phyloP scores from a whole-genome alignment of 805 yeast genomes.

The Candida sanyiensis region DNA sequence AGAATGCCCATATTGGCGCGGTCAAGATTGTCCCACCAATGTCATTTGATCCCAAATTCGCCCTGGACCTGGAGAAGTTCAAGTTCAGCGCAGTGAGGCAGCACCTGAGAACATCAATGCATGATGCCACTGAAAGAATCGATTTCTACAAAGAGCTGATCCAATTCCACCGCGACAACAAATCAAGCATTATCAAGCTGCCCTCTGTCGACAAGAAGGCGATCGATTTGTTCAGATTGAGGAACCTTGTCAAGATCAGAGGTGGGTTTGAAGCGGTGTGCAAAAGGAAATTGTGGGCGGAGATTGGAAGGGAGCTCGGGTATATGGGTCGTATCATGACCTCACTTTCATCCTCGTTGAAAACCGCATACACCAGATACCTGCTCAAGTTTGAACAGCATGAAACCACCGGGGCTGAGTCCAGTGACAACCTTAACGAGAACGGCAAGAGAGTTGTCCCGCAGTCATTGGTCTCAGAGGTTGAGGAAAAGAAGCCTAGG shows the following conservation, averaged over 20 bases:
- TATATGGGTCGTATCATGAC: slow-evolving; percentile 68
- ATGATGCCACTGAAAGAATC: slow-evolving; percentile 38
- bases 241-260: slow-evolving; percentile 49
- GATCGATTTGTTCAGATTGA: slow-evolving; percentile 56
- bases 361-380: slow-evolving; percentile 49
- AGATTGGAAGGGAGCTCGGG: slow-evolving; percentile 75
- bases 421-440: slow-evolving; percentile 8
- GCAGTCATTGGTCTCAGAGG: not conserved
- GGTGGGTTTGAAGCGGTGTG: slow-evolving; percentile 70
- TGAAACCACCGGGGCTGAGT: not conserved
- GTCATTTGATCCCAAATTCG: slow-evolving; percentile 29
- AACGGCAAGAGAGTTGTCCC: slow-evolving; percentile 12
- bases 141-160: slow-evolving; percentile 43
- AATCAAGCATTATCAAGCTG: slow-evolving; percentile 36
- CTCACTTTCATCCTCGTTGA: slow-evolving; percentile 61
- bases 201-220: slow-evolving; percentile 66
- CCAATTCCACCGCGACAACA: slow-evolving; percentile 32
- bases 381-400: slow-evolving; percentile 28
- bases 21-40: slow-evolving; percentile 63
- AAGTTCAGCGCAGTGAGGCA: slow-evolving; percentile 50
- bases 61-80: slow-evolving; percentile 40
- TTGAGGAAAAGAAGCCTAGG: not conserved
- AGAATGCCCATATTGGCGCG: slow-evolving; percentile 55
- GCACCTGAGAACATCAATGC: slow-evolving; percentile 35
- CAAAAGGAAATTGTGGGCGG: slow-evolving; percentile 70